Base-by-base conservation (phyloP, 2,329 filamentous ascomycete species). In the Neofusicoccum sp. region DNA sequence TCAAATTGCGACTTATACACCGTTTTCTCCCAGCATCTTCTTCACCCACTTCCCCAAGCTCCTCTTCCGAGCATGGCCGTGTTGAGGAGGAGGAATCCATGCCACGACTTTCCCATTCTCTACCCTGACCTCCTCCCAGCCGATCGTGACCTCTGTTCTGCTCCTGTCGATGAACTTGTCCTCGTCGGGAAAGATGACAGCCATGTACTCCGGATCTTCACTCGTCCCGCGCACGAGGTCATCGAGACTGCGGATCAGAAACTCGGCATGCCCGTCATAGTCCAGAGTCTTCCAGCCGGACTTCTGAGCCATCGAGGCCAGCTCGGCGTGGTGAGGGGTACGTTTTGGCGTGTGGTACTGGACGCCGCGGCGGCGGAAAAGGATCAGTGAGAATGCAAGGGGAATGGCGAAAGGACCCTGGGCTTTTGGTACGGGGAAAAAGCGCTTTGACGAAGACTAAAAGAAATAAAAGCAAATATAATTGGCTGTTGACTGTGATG, bases 101-200 rank as follows among this genome's bases (percentile, higher is more conserved):
- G 31, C 43, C 9, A 56, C 37, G 22, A 56, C 39, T 6, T 44
- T 43, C 29, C 52, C 52, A 22, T 56, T 39, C 16, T 9, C 12
- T 9, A 56, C 52, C 16, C 52, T 56, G 37, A 56, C 52, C 34
- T 56, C 52, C 37, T 56, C 37, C 52, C 52, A 56, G 1, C 52
- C 50, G 3, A 54, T n/a, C 6, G 41, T 54, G 6, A 41, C 33
- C 22, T 54, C 11, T 5, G 50, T 54, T 22, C 11, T 39, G 50
- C 36, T 54, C 22, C 31, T 16, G 36, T 54, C 50, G 4, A 54
- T 6, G 22, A 54, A 54, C 1, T 14, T 29, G 9, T 34, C 5
- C 11, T 54, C 22, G 22, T 54, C 50, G 36, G 50, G 50, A 4
- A 41, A 12, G 11, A 54, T 43, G 12, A 41, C 41, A 36, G 50